Conservation (phyloP, 2,329 filamentous ascomycete genomes). For the Rhytidhysteron rufulum region DNA sequence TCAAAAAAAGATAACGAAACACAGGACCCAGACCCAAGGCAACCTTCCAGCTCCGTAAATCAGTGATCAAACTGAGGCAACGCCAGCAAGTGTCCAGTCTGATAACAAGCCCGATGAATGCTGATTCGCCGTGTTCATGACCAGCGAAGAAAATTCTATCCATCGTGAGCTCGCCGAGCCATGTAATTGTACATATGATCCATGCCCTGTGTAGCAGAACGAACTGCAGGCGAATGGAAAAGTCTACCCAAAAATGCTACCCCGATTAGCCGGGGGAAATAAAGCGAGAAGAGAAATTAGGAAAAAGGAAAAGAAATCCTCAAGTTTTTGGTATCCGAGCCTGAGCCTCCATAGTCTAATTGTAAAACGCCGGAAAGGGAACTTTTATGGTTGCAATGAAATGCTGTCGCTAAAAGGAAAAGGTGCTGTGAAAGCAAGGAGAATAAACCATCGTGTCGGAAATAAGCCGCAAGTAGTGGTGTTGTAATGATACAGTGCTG, state of each 20-base stretch:
- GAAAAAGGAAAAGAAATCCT: slow-evolving; percentile 18
- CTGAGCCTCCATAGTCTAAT: slow-evolving; percentile 38
- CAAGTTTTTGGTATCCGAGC: slow-evolving; percentile 40
- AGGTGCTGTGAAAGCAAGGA: slow-evolving; percentile 14
- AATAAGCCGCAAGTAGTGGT: slow-evolving; percentile 3
- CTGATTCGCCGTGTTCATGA: slow-evolving; percentile 29
- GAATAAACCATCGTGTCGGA: slow-evolving; percentile 4
- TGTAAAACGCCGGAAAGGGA: slow-evolving; percentile 31
- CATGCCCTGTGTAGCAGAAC: slow-evolving; percentile 19
- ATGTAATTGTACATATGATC: slow-evolving; percentile 31
- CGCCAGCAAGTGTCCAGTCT: too few species aligned
- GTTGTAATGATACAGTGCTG: slow-evolving; percentile 11
- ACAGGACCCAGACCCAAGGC: slow-evolving; percentile 27
- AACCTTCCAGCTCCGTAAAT: slow-evolving; percentile 17
- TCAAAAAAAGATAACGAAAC: too few species aligned
- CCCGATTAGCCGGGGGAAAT: too few species aligned
- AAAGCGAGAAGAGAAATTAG: slow-evolving; percentile 15
- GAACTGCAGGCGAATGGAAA: slow-evolving; percentile 30
- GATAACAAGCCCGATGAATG: slow-evolving; percentile 28
- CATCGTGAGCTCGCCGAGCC: slow-evolving; percentile 26
- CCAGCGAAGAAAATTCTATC: slow-evolving; percentile 15
- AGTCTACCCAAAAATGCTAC: slow-evolving; percentile 31
- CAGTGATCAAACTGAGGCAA: slow-evolving; percentile 16
- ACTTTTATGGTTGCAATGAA: slow-evolving; percentile 31
- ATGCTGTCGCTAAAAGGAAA: slow-evolving; percentile 28